Percentiles rank a stretch among this genome's conserved stretches.
phyloP scores from a whole-genome alignment of 371 early-diverging fungal genomes.

The Blyttiomyces sp. region DNA sequence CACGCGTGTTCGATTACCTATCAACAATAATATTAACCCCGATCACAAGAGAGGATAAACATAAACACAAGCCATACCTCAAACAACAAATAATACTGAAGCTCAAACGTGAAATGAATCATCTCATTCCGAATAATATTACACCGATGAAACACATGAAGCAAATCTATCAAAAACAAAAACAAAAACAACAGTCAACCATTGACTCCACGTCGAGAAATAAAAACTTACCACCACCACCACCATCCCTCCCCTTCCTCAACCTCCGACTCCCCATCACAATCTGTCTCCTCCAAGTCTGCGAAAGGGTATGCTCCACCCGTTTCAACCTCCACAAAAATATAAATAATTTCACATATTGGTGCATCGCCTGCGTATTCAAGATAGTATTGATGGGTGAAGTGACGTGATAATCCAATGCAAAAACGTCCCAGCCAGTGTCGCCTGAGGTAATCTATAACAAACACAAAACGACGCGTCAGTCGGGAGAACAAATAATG shows the following conservation, averaged over 20 bases:
- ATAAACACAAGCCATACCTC: conserved; percentile 49
- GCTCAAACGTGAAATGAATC: conserved; percentile 89
- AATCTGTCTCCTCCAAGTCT: conserved; percentile 77
- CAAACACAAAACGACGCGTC: neutral
- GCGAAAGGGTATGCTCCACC: conserved; percentile 72
- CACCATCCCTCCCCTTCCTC: conserved; percentile 5
- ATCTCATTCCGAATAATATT: conserved; percentile 75
- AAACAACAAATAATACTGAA: conserved; percentile 83
- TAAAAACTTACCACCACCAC: neutral
- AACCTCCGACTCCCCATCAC: conserved; percentile 12
- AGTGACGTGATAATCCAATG: conserved; percentile 79
- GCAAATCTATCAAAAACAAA: neutral
- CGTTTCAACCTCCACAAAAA: conserved; percentile 90
- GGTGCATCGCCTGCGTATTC: conserved; percentile 66
- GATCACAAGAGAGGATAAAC: neutral
- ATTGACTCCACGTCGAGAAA: no score
- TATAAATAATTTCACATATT: conserved; percentile 77
- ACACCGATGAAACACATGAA: conserved; percentile 44
- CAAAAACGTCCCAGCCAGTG: conserved; percentile 90
- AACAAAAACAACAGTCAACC: neutral
- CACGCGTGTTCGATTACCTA: conserved; percentile 90
- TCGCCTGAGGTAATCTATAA: conserved; percentile 67
- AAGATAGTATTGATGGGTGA: conserved; percentile 85
- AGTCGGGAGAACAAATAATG: neutral
- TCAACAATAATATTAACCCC: no score